phyloP scores from a whole-genome alignment of 2,329 filamentous ascomycete species.

The Stemphylium beticola region DNA sequence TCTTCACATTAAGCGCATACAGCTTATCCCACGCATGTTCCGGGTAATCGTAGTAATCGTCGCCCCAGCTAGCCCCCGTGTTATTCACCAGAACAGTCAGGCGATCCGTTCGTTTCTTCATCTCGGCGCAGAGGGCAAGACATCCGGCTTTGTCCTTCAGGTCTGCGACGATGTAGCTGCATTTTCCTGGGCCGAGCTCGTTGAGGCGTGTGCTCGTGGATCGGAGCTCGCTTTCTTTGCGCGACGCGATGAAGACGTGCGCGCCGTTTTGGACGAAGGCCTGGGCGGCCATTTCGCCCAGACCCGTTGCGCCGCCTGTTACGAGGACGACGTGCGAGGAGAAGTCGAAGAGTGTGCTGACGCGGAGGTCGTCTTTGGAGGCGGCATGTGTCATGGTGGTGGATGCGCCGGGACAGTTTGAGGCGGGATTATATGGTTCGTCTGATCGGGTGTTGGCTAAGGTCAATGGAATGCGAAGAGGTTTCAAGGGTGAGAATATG shows the following conservation, averaged over 20 bases:
- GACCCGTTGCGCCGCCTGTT: conserved; percentile 59
- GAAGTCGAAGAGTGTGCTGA: conserved; percentile 46
- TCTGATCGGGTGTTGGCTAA: background rate
- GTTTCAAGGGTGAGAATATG: background rate
- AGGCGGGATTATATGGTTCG: background rate
- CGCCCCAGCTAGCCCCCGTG: conserved; percentile 62
- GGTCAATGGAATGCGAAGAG: background rate
- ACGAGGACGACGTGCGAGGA: conserved; percentile 54
- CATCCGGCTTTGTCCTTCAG: conserved; percentile 61
- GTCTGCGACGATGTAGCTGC: conserved; percentile 58
- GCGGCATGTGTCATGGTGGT: conserved; percentile 39
- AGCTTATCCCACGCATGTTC: conserved; percentile 65
- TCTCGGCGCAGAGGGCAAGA: conserved; percentile 55
- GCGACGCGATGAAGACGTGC: conserved; percentile 60
- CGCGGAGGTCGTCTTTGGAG: conserved; percentile 41
- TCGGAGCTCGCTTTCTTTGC: conserved; percentile 59
- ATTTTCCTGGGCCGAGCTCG: conserved; percentile 58
- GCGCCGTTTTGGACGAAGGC: conserved; percentile 61
- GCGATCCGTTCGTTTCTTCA: conserved; percentile 52
- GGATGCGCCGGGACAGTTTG: background rate
- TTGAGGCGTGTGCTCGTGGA: conserved; percentile 57
- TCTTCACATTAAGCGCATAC: conserved; percentile 62
- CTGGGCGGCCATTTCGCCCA: conserved; percentile 63
- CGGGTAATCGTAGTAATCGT: conserved; percentile 64
- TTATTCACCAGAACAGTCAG: conserved; percentile 61